These are phyloP conservation scores for Eucalyptus brandiana DNA, from an alignment of 345 rosid species.

Conservation along the genomic window DNA sequence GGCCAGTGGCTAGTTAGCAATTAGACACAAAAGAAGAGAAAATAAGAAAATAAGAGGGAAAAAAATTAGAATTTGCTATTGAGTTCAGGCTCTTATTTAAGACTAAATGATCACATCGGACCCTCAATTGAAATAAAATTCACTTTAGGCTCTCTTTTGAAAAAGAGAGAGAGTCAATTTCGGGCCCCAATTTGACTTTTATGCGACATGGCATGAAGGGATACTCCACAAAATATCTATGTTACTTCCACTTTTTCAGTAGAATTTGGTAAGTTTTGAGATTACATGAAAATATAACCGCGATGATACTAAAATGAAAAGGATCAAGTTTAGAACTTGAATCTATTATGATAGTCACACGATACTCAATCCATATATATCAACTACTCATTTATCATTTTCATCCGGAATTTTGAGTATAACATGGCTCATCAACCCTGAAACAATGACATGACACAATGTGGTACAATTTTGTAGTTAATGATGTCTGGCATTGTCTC, in stretches of 20 bases:
- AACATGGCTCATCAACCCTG: background rate
- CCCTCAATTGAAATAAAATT: too few species aligned
- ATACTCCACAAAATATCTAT: background rate
- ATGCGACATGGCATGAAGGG: background rate
- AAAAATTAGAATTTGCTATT: background rate
- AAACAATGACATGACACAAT: background rate
- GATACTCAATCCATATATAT: too few species aligned
- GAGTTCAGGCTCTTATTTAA: background rate
- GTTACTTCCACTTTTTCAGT: background rate
- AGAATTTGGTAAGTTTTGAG: background rate
- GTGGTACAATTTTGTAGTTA: background rate
- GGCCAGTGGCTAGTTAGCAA: fast-evolving
- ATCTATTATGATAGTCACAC: background rate
- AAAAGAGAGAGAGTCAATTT: too few species aligned
- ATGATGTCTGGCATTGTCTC: background rate
- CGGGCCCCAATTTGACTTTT: background rate
- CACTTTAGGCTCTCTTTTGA: background rate
- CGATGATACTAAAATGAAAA: background rate
- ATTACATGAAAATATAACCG: background rate
- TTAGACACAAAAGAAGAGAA: too few species aligned
- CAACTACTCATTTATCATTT: too few species aligned
- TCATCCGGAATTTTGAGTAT: background rate
- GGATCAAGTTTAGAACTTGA: background rate
- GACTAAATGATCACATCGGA: fast-evolving
- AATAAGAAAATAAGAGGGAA: too few species aligned